Percentiles rank a stretch among this genome's conserved stretches.
Evolutionary conservation across 1,139 yeast genomes (phyloP).

Genomic region (Kurtzmaniella quercitrusa): DNA sequence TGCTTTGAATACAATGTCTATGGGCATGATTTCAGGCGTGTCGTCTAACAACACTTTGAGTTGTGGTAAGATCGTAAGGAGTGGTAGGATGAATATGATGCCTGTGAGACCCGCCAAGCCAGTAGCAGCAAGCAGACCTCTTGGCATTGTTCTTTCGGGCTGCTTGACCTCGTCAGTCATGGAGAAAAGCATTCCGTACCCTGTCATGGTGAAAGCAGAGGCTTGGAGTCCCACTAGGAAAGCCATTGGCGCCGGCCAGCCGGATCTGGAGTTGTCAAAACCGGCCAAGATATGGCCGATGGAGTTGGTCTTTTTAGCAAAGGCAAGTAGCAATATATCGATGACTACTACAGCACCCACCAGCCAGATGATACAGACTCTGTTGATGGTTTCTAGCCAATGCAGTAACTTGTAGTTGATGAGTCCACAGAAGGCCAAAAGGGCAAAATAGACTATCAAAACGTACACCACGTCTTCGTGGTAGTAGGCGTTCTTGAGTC

Average conservation of each 20-base stretch:
- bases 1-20: slow-evolving; percentile 61
- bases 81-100: slow-evolving; percentile 64
- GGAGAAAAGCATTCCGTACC: slow-evolving; percentile 78
- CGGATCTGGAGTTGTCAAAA: slow-evolving; percentile 67
- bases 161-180: slow-evolving; percentile 77
- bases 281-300: slow-evolving; percentile 57
- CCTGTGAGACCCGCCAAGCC: slow-evolving; percentile 64
- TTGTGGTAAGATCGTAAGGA: slow-evolving; percentile 69
- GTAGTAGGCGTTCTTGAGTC: slow-evolving; percentile 54
- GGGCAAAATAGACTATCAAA: slow-evolving; percentile 48
- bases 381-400: slow-evolving; percentile 58
- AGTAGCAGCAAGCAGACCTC: slow-evolving; percentile 67
- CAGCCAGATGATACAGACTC: slow-evolving; percentile 69
- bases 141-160: slow-evolving; percentile 76
- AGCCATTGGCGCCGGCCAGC: slow-evolving; percentile 66
- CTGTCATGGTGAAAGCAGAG: slow-evolving; percentile 74
- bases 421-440: slow-evolving; percentile 57
- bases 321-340: slow-evolving; percentile 56
- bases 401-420: slow-evolving; percentile 58
- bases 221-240: slow-evolving; percentile 74
- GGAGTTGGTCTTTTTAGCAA: slow-evolving; percentile 58
- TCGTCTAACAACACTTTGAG: slow-evolving; percentile 49
- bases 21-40: slow-evolving; percentile 64
- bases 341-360: slow-evolving; percentile 66
- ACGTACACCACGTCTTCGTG: slow-evolving; percentile 55